Base-by-base conservation (phyloP, 2,329 filamentous ascomycete genomes). In the Nothomitra cinnamomea region DNA sequence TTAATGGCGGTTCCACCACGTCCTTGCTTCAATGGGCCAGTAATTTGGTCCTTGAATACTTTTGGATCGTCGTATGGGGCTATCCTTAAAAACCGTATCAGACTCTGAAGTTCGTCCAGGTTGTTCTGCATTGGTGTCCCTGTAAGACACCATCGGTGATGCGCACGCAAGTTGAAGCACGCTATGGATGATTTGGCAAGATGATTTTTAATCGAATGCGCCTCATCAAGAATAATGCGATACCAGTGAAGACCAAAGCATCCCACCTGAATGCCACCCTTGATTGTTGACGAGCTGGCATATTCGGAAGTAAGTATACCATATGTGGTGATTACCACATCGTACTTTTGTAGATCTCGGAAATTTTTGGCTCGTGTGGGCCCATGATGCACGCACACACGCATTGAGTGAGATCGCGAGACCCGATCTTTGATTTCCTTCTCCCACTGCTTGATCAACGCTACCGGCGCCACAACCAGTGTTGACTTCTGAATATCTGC, bases 71-170 rank as follows among this genome's bases (percentile, higher is more conserved):
- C 83, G 63, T 92, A 96, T 0, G 92, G 92, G 60, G 85, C 84
- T 63, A 98, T 95, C 15, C 86, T 82, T 38, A 98, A 74, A 66
- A 98, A 98, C 57, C 83, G 86, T 65, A 98, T 87, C 53, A 98
- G 71, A 59, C 87, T 94, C 64, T 98, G 92, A 52, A 98, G 72
- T 67, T 98, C 92, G 59, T 98, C 92, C 4, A 98, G 77, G 61
- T 95, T 96, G 69, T 98, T 98, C 65, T 98, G 92, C 83, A 98
- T 88, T 0, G 92, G 92, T 1, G 92, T 98, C 53, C 92, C 92
- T 0, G 89, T 95, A 57, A 98, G 70, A 63, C 92, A 96, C 92
- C 92, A 98, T 56, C 92, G 78, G 62, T 95, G 96, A 65, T 92
- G 84, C 19, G 87, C 82, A 28, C 83, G 75, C 32, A 98, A 69